Evolutionary conservation across 768 basidiomycete species (phyloP).

Genomic region (Lactarius deliciosus): DNA sequence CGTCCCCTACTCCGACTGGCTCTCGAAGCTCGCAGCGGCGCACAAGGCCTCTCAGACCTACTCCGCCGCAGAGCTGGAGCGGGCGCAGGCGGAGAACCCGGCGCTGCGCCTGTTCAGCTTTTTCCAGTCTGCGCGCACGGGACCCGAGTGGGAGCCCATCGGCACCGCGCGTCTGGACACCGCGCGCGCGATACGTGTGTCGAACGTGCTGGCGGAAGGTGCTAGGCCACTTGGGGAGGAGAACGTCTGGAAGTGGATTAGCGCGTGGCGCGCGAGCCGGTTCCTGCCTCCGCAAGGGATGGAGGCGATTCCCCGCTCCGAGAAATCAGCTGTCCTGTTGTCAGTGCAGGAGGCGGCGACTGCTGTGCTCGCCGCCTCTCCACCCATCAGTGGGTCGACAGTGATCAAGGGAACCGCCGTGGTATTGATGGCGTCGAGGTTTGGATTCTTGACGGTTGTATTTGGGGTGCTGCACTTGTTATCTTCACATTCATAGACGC

Average conservation of each 20-base stretch:
- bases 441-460: slow-evolving; percentile 16
- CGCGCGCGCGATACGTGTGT: slow-evolving; percentile 23
- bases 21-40: slow-evolving; percentile 27
- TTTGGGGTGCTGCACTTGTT: slow-evolving; percentile 5
- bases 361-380: not conserved
- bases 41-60: slow-evolving; percentile 14
- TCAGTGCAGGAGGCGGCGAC: not conserved
- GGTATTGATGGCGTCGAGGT: slow-evolving; percentile 13
- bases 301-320: not conserved
- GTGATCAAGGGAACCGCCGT: slow-evolving; percentile 2
- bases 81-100: slow-evolving; percentile 25
- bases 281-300: slow-evolving; percentile 22
- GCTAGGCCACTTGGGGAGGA: slow-evolving; percentile 22
- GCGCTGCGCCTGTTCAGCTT: slow-evolving; percentile 27
- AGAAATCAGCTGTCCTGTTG: not conserved
- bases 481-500: slow-evolving; percentile 12
- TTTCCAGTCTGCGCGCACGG: slow-evolving; percentile 25
- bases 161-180: slow-evolving; percentile 30
- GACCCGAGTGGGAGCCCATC: slow-evolving; percentile 31
- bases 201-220: slow-evolving; percentile 21
- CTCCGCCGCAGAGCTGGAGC: slow-evolving; percentile 19
- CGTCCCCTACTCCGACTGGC: slow-evolving; percentile 33
- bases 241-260: slow-evolving; percentile 26
- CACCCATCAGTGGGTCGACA: not conserved
- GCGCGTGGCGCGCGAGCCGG: slow-evolving; percentile 23